A percentile compares a stretch with the other conserved stretches of the same genome.
Conservation (phyloP, 2,329 filamentous ascomycete genomes). For the Balansia obtecta region DNA sequence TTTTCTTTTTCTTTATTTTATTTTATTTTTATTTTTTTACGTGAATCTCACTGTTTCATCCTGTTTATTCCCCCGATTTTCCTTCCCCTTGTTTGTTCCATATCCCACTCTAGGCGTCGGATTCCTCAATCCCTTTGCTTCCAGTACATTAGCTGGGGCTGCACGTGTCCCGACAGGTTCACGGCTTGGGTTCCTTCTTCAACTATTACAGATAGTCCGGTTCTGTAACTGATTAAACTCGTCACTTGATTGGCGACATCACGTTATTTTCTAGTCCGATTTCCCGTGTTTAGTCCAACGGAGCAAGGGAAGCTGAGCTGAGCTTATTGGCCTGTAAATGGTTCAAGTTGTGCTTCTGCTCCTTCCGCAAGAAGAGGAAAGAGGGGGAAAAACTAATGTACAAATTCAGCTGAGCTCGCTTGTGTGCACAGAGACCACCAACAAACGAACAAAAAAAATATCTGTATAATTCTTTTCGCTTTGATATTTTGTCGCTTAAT, state of each 20-base stretch:
- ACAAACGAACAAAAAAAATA: background rate
- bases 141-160: background rate
- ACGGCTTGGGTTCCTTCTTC: background rate
- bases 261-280: background rate
- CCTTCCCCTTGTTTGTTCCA: background rate
- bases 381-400: background rate
- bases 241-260: background rate
- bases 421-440: background rate
- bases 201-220: background rate
- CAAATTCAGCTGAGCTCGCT: slow-evolving; percentile 1
- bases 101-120: background rate
- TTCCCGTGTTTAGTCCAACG: slow-evolving; percentile 1
- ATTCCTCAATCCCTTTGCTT: background rate
- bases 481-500: too few relatives aligned
- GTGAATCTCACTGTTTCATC: background rate
- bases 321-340: background rate
- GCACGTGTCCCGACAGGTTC: background rate
- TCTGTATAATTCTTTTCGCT: background rate
- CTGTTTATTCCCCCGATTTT: background rate
- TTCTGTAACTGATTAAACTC: background rate
- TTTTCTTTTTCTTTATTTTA: too few relatives aligned
- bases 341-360: slow-evolving; percentile 1
- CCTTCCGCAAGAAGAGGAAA: slow-evolving; percentile 5
- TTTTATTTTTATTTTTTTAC: too few relatives aligned
- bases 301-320: background rate